These are phyloP conservation scores for Neofusicoccum laricinum DNA, from an alignment of 2,329 filamentous ascomycete genomes.

Conservation along the genomic window DNA sequence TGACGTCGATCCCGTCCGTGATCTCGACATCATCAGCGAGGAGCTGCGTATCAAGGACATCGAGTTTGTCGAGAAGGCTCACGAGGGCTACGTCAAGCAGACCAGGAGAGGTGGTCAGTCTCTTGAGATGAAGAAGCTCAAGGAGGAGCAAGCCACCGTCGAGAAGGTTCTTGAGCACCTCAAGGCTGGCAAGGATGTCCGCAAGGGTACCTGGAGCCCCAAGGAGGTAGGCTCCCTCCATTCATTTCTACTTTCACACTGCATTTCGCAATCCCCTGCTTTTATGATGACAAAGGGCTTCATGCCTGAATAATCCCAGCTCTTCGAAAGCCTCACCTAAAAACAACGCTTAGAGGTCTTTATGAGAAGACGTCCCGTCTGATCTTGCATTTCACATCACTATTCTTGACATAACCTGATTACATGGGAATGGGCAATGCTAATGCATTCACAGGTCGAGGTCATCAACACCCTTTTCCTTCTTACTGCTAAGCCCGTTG, in stretches of 20 bases:
- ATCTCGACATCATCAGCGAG: constrained; percentile 94
- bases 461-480: constrained; percentile 96
- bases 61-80: constrained; percentile 94
- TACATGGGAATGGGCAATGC: constrained; percentile 19
- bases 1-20: constrained; percentile 91
- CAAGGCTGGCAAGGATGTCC: constrained; percentile 86
- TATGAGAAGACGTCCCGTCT: constrained; percentile 83
- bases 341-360: constrained; percentile 70
- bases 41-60: constrained; percentile 98
- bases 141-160: constrained; percentile 88
- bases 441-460: constrained; percentile 67
- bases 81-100: constrained; percentile 90
- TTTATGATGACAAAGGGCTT: constrained; percentile 98
- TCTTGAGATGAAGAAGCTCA: constrained; percentile 96
- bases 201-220: constrained; percentile 82
- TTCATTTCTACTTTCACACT: constrained; percentile 13
- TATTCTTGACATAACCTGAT: not conserved
- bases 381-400: constrained; percentile 43
- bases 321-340: constrained; percentile 87
- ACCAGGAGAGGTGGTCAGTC: constrained; percentile 91
- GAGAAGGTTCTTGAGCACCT: constrained; percentile 84
- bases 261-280: constrained; percentile 16
- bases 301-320: constrained; percentile 94
- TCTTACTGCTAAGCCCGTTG: constrained; percentile 92
- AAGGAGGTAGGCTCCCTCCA: constrained; percentile 77